Conservation (phyloP, 1,139 yeast species). For the Dujonia santamariae region DNA sequence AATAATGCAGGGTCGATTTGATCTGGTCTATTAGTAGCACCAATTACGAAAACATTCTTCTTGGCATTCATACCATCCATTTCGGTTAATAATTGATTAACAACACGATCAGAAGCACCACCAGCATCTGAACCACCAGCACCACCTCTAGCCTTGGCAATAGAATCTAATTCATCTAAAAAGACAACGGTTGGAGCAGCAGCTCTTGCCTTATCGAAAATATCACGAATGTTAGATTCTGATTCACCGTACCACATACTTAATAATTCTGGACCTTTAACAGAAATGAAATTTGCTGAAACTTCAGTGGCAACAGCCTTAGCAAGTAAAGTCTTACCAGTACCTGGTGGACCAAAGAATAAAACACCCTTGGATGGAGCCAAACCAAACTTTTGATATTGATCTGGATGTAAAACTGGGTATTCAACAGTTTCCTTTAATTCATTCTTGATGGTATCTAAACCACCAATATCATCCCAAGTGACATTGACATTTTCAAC, state of each 20-base stretch:
- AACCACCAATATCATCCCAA: slow-evolving; percentile 97
- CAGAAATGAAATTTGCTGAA: slow-evolving; percentile 93
- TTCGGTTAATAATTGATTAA: slow-evolving; percentile 94
- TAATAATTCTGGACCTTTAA: slow-evolving; percentile 94
- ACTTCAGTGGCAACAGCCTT: slow-evolving; percentile 99
- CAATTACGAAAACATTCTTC: slow-evolving; percentile 97
- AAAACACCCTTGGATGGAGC: slow-evolving; percentile 98
- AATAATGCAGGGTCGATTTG: slow-evolving; percentile 97
- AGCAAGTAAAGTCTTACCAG: slow-evolving; percentile 96
- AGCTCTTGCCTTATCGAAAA: slow-evolving; percentile 97
- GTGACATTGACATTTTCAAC: slow-evolving; percentile 98
- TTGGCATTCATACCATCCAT: slow-evolving; percentile 99
- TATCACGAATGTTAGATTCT: slow-evolving; percentile 94
- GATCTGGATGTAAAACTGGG: slow-evolving; percentile 98
- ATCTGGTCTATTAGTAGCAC: slow-evolving; percentile 99
- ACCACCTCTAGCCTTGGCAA: slow-evolving; percentile 97
- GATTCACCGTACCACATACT: slow-evolving; percentile 99
- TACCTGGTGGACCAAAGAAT: slow-evolving; percentile 99
- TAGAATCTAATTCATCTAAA: slow-evolving; percentile 95
- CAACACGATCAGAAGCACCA: slow-evolving; percentile 98
- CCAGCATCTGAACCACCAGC: slow-evolving; percentile 87
- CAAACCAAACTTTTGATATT: slow-evolving; percentile 95
- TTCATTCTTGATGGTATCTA: slow-evolving; percentile 93
- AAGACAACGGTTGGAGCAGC: slow-evolving; percentile 98
- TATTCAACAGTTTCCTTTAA: slow-evolving; percentile 98